Percentiles rank a stretch among this genome's conserved stretches.
Evolutionary conservation across 345 rosid species (phyloP).

Genomic region (Brassica incana): DNA sequence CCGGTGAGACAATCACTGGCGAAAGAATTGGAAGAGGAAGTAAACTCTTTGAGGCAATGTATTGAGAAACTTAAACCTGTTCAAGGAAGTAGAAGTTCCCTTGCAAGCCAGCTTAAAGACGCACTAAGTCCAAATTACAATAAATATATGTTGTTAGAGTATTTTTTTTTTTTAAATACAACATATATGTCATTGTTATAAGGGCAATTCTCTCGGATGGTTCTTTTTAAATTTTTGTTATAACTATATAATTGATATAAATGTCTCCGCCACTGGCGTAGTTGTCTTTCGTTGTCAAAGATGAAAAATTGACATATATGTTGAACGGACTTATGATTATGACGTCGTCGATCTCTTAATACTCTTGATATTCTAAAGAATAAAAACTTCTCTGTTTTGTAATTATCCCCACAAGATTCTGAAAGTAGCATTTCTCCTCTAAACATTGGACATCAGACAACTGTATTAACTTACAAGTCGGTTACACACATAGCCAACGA

Average conservation of each 20-base stretch:
- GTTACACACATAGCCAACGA: not conserved
- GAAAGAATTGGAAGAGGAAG: conserved; percentile 74
- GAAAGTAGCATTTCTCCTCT: not conserved
- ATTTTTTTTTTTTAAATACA: no score
- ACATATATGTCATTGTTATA: not conserved
- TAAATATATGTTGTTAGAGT: conserved; percentile 27
- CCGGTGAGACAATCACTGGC: conserved; percentile 61
- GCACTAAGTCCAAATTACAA: conserved; percentile 42
- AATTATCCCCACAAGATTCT: not conserved
- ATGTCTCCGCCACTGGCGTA: not conserved
- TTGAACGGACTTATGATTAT: not conserved
- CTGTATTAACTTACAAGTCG: not conserved
- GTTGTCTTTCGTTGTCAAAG: not conserved
- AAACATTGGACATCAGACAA: not conserved
- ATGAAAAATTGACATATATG: not conserved
- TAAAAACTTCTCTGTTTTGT: not conserved
- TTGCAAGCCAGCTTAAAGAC: conserved; percentile 79
- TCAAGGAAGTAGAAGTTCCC: conserved; percentile 67
- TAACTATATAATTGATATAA: no score
- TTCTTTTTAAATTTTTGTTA: no score
- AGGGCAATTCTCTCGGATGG: no score
- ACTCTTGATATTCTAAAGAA: not conserved
- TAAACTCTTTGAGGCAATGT: conserved; percentile 64
- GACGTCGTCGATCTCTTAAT: not conserved
- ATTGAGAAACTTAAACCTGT: conserved; percentile 78